Percentiles rank a stretch among this genome's conserved stretches.
These are phyloP conservation scores for Candida pseudoglaebosa DNA, from an alignment of 805 yeast species.

Conservation along the genomic window DNA sequence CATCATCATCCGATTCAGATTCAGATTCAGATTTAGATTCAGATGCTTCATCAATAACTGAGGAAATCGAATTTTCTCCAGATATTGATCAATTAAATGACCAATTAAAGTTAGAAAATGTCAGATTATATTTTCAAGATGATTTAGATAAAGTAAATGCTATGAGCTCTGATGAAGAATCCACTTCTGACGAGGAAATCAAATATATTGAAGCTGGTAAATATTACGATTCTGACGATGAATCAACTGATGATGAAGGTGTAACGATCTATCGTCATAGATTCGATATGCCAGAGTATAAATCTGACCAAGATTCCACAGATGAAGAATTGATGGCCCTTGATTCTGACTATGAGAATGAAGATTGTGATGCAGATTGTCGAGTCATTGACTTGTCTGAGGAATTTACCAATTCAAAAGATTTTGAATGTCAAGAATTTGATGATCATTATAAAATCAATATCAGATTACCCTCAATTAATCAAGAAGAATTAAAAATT, in stretches of 20 bases:
- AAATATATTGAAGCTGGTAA: conserved; percentile 15
- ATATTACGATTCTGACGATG: conserved; percentile 18
- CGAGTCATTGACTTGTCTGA: conserved; percentile 37
- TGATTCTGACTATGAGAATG: conserved; percentile 29
- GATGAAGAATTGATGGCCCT: conserved; percentile 36
- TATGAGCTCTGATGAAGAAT: conserved; percentile 24
- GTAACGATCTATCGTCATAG: conserved; percentile 40
- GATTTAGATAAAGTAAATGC: conserved; percentile 14
- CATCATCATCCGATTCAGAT: too few species aligned
- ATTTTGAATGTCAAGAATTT: conserved; percentile 38
- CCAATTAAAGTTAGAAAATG: conserved; percentile 32
- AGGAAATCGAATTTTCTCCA: conserved; percentile 25
- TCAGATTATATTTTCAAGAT: conserved; percentile 34
- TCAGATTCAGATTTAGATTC: conserved; percentile 14
- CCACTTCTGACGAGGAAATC: conserved; percentile 20
- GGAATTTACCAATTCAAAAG: conserved; percentile 41
- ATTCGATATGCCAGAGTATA: conserved; percentile 35
- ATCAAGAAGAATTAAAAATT: conserved; percentile 37
- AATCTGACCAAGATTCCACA: conserved; percentile 29
- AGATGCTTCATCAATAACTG: conserved; percentile 17
- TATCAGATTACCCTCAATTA: conserved; percentile 39
- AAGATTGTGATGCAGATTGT: conserved; percentile 29
- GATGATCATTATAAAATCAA: conserved; percentile 38
- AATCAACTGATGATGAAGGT: conserved; percentile 35
- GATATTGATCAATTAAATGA: conserved; percentile 26